Evolutionary conservation across 495 filamentous ascomycete species (phyloP).

Genomic region (Choiromyces venosus): DNA sequence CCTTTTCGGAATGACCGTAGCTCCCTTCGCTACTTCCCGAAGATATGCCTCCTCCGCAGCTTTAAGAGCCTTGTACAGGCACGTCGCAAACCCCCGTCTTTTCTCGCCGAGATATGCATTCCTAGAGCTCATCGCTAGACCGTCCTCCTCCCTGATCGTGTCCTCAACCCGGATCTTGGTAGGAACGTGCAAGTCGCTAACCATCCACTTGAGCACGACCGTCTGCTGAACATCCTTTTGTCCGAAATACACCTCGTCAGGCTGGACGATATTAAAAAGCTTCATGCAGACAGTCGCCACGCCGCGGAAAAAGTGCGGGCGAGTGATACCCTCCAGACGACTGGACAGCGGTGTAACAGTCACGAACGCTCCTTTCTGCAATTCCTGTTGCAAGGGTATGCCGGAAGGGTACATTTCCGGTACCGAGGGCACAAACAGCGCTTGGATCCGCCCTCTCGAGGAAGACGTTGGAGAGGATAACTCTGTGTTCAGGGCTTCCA

Average conservation of each 20-base stretch:
- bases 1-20: neutral
- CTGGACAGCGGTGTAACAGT: conserved; percentile 76
- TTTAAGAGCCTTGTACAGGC: conserved; percentile 61
- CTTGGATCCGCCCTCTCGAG: conserved; percentile 63
- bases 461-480: conserved; percentile 52
- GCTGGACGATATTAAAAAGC: conserved; percentile 84
- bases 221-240: conserved; percentile 98
- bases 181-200: conserved; percentile 79
- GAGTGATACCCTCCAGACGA: conserved; percentile 72
- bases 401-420: conserved; percentile 79
- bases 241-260: conserved; percentile 89
- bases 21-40: conserved; percentile 46
- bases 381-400: conserved; percentile 71
- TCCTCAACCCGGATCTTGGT: conserved; percentile 66
- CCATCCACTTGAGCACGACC: conserved; percentile 78
- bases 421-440: conserved; percentile 79
- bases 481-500: conserved; percentile 65
- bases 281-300: conserved; percentile 98
- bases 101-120: conserved; percentile 86
- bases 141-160: conserved; percentile 73
- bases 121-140: conserved; percentile 85
- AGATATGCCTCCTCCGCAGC: conserved; percentile 65
- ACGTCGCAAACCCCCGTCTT: conserved; percentile 63
- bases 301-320: conserved; percentile 94
- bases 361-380: conserved; percentile 83